These are phyloP conservation scores for Diutina rugosa DNA, from an alignment of 1,139 yeast species.

Conservation along the genomic window DNA sequence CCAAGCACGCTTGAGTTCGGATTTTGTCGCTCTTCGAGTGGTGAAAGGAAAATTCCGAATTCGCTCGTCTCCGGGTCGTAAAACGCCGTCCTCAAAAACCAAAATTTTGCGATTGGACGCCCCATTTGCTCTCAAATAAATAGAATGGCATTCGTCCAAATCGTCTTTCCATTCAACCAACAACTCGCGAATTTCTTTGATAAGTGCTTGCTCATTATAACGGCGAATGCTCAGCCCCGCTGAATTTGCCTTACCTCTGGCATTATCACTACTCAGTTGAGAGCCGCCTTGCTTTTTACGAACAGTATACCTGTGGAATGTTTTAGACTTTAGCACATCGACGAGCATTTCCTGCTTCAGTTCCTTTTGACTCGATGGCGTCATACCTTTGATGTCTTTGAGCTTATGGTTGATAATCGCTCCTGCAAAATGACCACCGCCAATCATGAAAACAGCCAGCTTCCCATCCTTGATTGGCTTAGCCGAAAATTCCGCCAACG, in stretches of 20 bases:
- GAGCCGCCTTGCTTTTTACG: slow-evolving; percentile 98
- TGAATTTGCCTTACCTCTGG: slow-evolving; percentile 90
- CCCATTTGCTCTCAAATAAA: slow-evolving; percentile 82
- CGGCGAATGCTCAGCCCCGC: slow-evolving; percentile 91
- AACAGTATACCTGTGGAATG: slow-evolving; percentile 91
- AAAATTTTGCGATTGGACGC: slow-evolving; percentile 51
- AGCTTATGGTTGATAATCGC: slow-evolving; percentile 74
- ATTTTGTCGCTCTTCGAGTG: slow-evolving; percentile 75
- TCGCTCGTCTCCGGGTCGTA: slow-evolving; percentile 39
- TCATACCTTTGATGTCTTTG: slow-evolving; percentile 40
- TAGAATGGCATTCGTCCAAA: slow-evolving; percentile 46
- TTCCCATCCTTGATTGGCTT: slow-evolving; percentile 14
- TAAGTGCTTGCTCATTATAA: slow-evolving; percentile 76
- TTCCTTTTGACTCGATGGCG: slow-evolving; percentile 25
- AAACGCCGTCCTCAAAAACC: slow-evolving; percentile 44
- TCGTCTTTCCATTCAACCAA: slow-evolving; percentile 51
- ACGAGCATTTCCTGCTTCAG: slow-evolving; percentile 45
- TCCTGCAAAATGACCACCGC: slow-evolving; percentile 98
- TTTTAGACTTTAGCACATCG: slow-evolving; percentile 59
- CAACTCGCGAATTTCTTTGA: slow-evolving; percentile 61
- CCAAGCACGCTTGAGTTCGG: slow-evolving; percentile 82
- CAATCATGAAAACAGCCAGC: slow-evolving; percentile 83
- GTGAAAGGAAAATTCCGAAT: slow-evolving; percentile 72
- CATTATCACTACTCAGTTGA: slow-evolving; percentile 84
- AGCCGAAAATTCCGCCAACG: slow-evolving; percentile 20